These are phyloP conservation scores for Amorphotheca resinae DNA, from an alignment of 495 filamentous ascomycete species.

Conservation along the genomic window DNA sequence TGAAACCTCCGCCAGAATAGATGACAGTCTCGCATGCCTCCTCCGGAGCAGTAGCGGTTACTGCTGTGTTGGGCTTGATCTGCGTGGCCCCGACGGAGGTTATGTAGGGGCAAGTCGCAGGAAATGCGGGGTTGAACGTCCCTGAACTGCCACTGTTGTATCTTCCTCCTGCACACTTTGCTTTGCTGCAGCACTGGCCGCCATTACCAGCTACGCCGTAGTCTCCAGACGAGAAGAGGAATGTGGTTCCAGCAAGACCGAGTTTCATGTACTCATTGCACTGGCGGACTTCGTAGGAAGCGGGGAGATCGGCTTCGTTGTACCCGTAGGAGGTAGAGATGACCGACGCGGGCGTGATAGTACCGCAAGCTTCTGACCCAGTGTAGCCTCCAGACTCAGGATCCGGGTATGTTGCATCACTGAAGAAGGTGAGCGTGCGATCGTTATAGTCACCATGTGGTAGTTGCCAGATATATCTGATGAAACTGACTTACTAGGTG, in stretches of 20 bases:
- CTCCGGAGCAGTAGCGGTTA: conserved; percentile 12
- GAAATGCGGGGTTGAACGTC: conserved; percentile 28
- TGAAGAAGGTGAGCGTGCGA: no score
- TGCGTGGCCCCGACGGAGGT: conserved; percentile 34
- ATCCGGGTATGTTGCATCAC: conserved; percentile 18
- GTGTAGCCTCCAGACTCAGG: conserved; percentile 10
- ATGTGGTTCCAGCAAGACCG: conserved; percentile 27
- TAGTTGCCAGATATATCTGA: background rate
- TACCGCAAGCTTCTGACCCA: conserved; percentile 9
- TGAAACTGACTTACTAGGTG: conserved; percentile 9
- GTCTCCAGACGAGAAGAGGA: conserved; percentile 30
- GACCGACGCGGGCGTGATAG: conserved; percentile 9
- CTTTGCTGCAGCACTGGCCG: conserved; percentile 19
- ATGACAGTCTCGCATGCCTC: conserved; percentile 20
- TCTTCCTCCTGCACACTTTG: conserved; percentile 17
- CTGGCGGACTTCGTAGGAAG: conserved; percentile 15
- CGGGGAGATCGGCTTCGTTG: conserved; percentile 26
- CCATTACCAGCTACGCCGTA: conserved; percentile 30
- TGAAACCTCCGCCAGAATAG: conserved; percentile 37
- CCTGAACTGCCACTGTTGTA: conserved; percentile 10
- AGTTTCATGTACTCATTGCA: conserved; percentile 27
- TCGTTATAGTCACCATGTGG: background rate
- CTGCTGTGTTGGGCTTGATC: conserved; percentile 18
- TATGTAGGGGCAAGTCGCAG: conserved; percentile 34
- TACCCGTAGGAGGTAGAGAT: conserved; percentile 17